These are phyloP conservation scores for Chaetomium globosum DNA, from an alignment of 2,329 filamentous ascomycete genomes.

Conservation along the genomic window DNA sequence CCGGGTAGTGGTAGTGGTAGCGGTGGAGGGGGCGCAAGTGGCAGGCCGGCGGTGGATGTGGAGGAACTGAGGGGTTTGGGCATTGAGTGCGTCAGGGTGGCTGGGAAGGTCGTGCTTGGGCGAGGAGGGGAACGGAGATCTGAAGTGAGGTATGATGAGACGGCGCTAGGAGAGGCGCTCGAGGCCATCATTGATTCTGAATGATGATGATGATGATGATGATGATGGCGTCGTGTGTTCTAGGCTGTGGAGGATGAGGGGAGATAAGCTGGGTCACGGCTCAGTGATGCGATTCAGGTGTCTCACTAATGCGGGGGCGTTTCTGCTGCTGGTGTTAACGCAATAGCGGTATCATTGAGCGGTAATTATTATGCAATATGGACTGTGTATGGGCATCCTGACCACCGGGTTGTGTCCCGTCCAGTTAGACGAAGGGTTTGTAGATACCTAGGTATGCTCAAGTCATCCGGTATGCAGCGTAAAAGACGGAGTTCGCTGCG, in stretches of 20 bases:
- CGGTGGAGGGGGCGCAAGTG: constrained; percentile 42
- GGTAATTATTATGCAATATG: too few species aligned
- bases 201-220: too few species aligned
- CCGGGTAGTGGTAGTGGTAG: constrained; percentile 52
- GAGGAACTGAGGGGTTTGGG: constrained; percentile 65
- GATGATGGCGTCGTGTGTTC: constrained; percentile 13
- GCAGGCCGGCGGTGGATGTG: constrained; percentile 66
- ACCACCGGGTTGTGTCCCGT: too few species aligned
- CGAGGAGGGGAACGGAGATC: constrained; percentile 49
- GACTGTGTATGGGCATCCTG: too few species aligned
- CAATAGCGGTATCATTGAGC: too few species aligned
- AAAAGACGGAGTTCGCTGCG: too few species aligned
- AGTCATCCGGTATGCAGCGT: too few species aligned
- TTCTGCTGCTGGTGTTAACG: too few species aligned
- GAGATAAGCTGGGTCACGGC: not conserved
- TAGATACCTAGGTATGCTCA: too few species aligned
- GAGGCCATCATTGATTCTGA: constrained; percentile 64
- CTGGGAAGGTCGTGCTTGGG: constrained; percentile 63
- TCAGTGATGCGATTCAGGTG: constrained; percentile 1
- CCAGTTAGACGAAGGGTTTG: too few species aligned
- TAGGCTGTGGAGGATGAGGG: not conserved
- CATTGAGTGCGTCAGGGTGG: constrained; percentile 75
- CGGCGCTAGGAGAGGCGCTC: constrained; percentile 71
- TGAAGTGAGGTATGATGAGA: constrained; percentile 70
- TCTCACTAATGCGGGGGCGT: not conserved